A percentile compares a stretch with the other conserved stretches of the same genome.
These are phyloP conservation scores for Edaphochlamys debaryana DNA, from an alignment of 139 green algal species.

Conservation along the genomic window DNA sequence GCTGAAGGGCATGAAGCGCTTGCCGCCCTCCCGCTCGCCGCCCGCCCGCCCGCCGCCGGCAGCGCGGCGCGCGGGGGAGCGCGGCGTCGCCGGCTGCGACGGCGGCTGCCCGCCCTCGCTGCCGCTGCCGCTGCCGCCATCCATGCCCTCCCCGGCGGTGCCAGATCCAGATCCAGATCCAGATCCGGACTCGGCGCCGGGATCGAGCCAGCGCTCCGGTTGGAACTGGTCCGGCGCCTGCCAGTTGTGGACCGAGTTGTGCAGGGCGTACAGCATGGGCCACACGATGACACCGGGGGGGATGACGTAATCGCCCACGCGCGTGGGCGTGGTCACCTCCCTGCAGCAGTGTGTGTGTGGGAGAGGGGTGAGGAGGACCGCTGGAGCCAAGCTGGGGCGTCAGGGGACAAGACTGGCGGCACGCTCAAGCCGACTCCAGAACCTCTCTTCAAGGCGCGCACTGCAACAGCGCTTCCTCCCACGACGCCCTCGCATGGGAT, in stretches of 20 bases:
- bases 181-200: no score
- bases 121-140: background rate
- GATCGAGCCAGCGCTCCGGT: constrained; percentile 22
- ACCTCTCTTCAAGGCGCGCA: no score
- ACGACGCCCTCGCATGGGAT: no score
- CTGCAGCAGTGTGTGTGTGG: constrained; percentile 7
- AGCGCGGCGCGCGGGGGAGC: background rate
- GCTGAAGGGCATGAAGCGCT: constrained; percentile 62
- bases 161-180: no score
- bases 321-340: constrained; percentile 50
- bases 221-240: constrained; percentile 44
- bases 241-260: constrained; percentile 65
- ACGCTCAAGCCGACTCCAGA: no score
- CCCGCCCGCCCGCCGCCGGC: background rate
- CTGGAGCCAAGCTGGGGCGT: no score
- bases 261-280: constrained; percentile 72
- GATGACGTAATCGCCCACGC: constrained; percentile 51
- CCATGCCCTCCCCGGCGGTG: no score
- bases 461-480: no score
- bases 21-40: constrained; percentile 9
- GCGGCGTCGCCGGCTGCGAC: background rate
- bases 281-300: constrained; percentile 65
- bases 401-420: background rate
- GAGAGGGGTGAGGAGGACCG: background rate
- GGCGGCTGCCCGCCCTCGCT: background rate